phyloP scores from a whole-genome alignment of 164 flowering plant species.

The Vitis cinerea region DNA sequence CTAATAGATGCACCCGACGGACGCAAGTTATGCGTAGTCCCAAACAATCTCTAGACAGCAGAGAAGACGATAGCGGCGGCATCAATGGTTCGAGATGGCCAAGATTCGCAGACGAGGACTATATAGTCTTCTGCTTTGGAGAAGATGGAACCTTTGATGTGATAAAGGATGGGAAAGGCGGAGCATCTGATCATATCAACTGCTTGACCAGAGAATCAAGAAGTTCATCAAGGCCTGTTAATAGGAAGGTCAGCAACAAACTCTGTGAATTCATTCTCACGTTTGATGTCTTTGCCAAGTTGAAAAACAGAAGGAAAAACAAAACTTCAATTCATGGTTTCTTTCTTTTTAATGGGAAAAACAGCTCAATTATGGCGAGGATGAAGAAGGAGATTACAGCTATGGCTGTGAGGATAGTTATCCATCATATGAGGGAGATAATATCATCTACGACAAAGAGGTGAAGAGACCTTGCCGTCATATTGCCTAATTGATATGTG shows the following conservation, averaged over 20 bases:
- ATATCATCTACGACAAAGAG: no score
- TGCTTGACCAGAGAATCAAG: background rate
- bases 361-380: conserved; percentile 21
- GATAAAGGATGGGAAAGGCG: conserved; percentile 11
- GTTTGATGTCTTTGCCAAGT: background rate
- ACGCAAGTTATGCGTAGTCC: no score
- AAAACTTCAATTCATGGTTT: background rate
- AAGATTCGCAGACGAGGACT: conserved; percentile 30
- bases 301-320: background rate
- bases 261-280: background rate
- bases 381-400: conserved; percentile 2
- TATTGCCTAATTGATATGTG: no score
- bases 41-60: no score
- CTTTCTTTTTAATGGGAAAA: background rate
- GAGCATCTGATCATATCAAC: no score
- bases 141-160: conserved; percentile 37
- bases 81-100: conserved; percentile 14
- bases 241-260: conserved; percentile 16
- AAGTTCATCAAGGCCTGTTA: background rate
- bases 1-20: no score
- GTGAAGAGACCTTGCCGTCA: no score
- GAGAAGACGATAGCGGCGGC: background rate
- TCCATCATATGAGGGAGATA: background rate
- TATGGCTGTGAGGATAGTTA: conserved; percentile 2
- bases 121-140: conserved; percentile 38